A percentile compares a stretch with the other conserved stretches of the same genome.
phyloP scores from a whole-genome alignment of 768 basidiomycete species.

The Serendipita indica region DNA sequence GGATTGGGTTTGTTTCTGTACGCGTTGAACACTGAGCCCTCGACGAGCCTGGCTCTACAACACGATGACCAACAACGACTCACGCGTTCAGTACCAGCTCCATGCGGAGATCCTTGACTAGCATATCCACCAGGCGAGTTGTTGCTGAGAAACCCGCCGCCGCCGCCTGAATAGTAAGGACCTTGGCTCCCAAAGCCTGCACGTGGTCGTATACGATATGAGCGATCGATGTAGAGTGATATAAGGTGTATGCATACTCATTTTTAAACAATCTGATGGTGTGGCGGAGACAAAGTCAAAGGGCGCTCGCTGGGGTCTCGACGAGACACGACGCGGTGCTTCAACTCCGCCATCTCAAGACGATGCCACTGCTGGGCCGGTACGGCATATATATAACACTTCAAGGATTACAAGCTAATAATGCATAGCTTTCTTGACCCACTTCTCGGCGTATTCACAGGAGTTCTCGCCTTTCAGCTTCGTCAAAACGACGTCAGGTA shows the following conservation, averaged over 20 bases:
- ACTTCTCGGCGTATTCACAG: conserved; percentile 62
- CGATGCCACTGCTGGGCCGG: conserved; percentile 3
- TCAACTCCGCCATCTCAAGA: conserved; percentile 7
- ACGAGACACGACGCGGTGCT: not conserved
- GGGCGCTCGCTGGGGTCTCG: not conserved
- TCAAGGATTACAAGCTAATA: not conserved
- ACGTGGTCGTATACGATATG: not conserved
- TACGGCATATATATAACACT: not conserved
- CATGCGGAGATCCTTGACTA: not conserved
- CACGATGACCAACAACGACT: not conserved
- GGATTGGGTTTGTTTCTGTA: conserved; percentile 23
- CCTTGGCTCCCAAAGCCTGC: conserved; percentile 5
- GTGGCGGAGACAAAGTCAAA: not conserved
- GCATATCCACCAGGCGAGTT: not conserved
- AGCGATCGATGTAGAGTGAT: not conserved
- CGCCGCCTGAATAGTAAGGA: not conserved
- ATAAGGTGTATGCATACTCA: not conserved
- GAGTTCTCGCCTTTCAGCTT: conserved; percentile 61
- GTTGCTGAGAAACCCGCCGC: conserved; percentile 6
- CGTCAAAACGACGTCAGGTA: conserved; percentile 70
- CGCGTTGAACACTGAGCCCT: not conserved
- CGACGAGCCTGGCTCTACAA: not conserved
- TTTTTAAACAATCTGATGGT: not conserved
- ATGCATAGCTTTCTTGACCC: conserved; percentile 47
- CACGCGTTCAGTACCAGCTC: not conserved